A percentile compares a stretch with the other conserved stretches of the same genome.
phyloP scores from a whole-genome alignment of 2,329 filamentous ascomycete genomes.

The Fusarium piperis region DNA sequence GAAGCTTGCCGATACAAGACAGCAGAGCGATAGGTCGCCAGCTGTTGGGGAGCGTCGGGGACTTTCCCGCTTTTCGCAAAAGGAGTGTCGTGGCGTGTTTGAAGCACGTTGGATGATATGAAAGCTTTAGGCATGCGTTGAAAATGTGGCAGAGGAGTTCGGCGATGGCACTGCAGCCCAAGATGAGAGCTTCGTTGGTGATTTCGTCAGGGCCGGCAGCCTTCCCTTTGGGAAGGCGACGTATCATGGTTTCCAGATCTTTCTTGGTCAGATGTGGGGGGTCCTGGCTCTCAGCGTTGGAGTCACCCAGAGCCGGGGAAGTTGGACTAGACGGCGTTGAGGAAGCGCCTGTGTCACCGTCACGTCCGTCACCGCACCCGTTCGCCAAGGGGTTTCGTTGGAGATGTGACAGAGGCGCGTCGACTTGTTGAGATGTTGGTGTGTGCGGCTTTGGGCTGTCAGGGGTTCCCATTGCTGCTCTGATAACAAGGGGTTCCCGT shows the following conservation, averaged over 20 bases:
- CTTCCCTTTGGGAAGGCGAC: background rate
- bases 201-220: background rate
- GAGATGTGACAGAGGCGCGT: too few relatives aligned
- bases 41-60: background rate
- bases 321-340: background rate
- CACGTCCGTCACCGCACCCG: background rate
- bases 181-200: slow-evolving; percentile 7
- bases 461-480: background rate
- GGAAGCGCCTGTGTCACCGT: background rate
- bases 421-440: background rate
- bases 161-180: background rate
- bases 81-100: background rate
- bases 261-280: background rate
- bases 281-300: background rate
- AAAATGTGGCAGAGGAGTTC: background rate
- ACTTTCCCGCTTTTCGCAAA: slow-evolving; percentile 6
- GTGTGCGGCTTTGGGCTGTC: background rate
- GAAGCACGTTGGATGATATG: background rate
- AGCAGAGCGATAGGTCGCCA: slow-evolving; percentile 11
- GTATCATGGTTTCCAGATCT: background rate
- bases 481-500: background rate
- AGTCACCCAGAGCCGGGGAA: background rate
- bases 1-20: background rate
- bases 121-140: background rate
- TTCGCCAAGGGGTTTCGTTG: background rate